Percentiles rank a stretch among this genome's conserved stretches.
These are phyloP conservation scores for Plasmodium sp. DNA, from an alignment of 169 alveolate species.

Conservation along the genomic window DNA sequence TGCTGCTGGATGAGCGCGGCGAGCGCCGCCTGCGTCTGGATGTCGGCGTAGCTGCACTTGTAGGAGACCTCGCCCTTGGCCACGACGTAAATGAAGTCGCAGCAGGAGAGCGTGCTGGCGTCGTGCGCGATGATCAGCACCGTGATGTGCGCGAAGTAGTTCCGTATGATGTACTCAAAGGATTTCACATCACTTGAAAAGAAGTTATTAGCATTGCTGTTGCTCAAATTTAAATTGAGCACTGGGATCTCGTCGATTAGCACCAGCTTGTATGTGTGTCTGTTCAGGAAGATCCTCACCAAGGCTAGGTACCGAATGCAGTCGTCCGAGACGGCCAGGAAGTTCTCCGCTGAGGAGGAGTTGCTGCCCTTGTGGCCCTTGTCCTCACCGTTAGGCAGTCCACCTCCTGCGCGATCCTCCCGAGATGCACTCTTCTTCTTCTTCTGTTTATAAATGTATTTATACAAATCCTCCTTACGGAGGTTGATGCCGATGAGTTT, in stretches of 20 bases:
- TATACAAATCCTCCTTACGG: slow-evolving; percentile 12
- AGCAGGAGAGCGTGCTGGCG: slow-evolving; percentile 76
- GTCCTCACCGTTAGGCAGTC: neutral
- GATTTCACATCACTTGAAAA: slow-evolving; percentile 32
- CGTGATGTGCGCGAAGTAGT: slow-evolving; percentile 77
- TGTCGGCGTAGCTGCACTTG: slow-evolving; percentile 27
- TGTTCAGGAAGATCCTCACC: slow-evolving; percentile 81
- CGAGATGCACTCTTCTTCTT: neutral
- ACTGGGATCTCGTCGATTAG: slow-evolving; percentile 88
- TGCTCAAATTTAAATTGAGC: neutral
- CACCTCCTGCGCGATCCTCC: neutral
- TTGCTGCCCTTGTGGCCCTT: neutral
- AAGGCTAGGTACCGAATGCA: slow-evolving; percentile 82
- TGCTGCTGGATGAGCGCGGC: slow-evolving; percentile 30
- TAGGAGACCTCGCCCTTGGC: slow-evolving; percentile 76
- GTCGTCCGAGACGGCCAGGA: slow-evolving; percentile 72
- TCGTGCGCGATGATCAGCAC: slow-evolving; percentile 80
- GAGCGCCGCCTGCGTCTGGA: slow-evolving; percentile 44
- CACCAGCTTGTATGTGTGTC: slow-evolving; percentile 80
- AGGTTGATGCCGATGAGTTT: slow-evolving; percentile 57
- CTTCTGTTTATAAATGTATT: slow-evolving; percentile 38
- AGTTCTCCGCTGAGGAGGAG: neutral
- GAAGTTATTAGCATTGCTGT: neutral
- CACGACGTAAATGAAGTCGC: slow-evolving; percentile 80
- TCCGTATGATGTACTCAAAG: slow-evolving; percentile 60